phyloP scores from a whole-genome alignment of 2,329 filamentous ascomycete genomes.

The Knufia petricola region DNA sequence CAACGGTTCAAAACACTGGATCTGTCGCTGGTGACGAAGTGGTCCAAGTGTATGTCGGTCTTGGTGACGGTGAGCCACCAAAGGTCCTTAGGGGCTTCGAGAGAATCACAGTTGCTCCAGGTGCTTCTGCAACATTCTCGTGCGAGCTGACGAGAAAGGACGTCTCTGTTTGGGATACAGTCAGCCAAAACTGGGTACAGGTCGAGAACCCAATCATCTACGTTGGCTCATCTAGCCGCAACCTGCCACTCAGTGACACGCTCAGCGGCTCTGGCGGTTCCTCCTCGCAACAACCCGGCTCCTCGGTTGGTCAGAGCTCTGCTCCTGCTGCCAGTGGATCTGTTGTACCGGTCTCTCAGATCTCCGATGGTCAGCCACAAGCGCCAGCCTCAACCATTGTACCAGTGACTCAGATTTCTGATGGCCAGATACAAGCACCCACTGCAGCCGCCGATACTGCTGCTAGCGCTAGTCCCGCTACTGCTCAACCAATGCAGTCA shows the following conservation, averaged over 20 bases:
- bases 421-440: too few species aligned
- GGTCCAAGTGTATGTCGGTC: constrained; percentile 58
- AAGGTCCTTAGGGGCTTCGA: constrained; percentile 71
- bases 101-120: constrained; percentile 60
- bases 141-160: constrained; percentile 68
- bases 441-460: too few species aligned
- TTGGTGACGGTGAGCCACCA: constrained; percentile 65
- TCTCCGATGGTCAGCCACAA: constrained; percentile 16
- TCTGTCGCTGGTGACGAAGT: constrained; percentile 42
- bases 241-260: constrained; percentile 39
- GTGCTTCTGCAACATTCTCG: constrained; percentile 56
- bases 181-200: constrained; percentile 73
- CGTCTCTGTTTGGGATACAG: constrained; percentile 75
- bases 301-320: not conserved
- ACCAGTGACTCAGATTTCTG: constrained; percentile 15
- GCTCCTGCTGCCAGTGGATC: constrained; percentile 8
- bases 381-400: constrained; percentile 8
- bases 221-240: constrained; percentile 51
- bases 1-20: constrained; percentile 44
- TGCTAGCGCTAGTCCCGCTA: not conserved
- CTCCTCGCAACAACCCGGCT: not conserved
- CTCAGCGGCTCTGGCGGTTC: constrained; percentile 23
- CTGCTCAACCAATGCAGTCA: not conserved
- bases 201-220: constrained; percentile 45
- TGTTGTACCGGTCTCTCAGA: constrained; percentile 15